A percentile compares a stretch with the other conserved stretches of the same genome.
Conservation (phyloP, 345 rosid species). For the Lepidium sativum region DNA sequence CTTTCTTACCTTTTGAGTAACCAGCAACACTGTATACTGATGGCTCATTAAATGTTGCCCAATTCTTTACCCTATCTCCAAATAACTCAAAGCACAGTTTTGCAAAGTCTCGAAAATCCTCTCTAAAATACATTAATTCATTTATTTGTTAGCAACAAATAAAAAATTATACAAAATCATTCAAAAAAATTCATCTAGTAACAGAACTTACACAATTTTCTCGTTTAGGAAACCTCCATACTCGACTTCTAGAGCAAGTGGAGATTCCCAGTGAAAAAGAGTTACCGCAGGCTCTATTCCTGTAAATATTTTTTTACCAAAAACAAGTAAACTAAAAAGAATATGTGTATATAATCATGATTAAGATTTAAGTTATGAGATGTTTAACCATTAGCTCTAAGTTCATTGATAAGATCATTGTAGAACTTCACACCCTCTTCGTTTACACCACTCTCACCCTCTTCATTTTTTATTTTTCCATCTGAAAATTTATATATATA, state of each 20-base stretch:
- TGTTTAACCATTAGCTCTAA: constrained; percentile 25
- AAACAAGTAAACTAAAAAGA: too few relatives aligned
- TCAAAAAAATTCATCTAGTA: not conserved
- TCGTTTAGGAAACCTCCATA: constrained; percentile 9
- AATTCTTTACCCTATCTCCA: constrained; percentile 26
- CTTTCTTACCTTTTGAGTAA: constrained; percentile 19
- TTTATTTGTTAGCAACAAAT: too few relatives aligned
- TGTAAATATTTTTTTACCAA: not conserved
- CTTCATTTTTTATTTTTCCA: constrained; percentile 14
- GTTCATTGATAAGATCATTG: constrained; percentile 33
- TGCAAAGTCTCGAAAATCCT: constrained; percentile 22
- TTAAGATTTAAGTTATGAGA: not conserved
- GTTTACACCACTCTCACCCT: constrained; percentile 7
- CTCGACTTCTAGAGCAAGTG: constrained; percentile 13
- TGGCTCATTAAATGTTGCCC: constrained; percentile 31
- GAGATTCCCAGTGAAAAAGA: constrained; percentile 31
- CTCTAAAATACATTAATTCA: not conserved
- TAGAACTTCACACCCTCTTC: constrained; percentile 30
- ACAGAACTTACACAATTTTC: constrained; percentile 4
- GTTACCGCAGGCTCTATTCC: constrained; percentile 19
- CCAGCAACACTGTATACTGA: constrained; percentile 24
- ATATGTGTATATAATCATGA: too few relatives aligned
- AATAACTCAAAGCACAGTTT: constrained; percentile 11
- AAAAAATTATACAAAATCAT: not conserved
- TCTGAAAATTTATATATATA: constrained; percentile 7